Base-by-base conservation (phyloP, 331 rosid species). In the Saraca asoca region DNA sequence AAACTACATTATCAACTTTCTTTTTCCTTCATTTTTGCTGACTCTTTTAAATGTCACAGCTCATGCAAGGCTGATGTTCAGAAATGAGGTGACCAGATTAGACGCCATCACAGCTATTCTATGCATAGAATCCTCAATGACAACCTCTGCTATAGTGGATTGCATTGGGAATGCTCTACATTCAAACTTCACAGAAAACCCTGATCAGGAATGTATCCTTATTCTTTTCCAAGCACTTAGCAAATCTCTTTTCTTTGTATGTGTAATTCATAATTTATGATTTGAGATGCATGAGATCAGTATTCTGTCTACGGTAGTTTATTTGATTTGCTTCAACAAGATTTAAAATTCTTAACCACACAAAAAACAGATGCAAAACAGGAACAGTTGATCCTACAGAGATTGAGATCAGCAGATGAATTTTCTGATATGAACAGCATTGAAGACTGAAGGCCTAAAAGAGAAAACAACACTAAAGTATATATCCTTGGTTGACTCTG, bases 121-220 rank as follows among this genome's bases (percentile, higher is more conserved):
- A 70, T 93, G 98, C 76, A 62, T 89, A 56, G 98, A 92, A 81
- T 85, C 96, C 67, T 92, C 98, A 72, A 92, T 92, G 96, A 92
- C 94, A 38, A 85, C 91, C 70, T 92, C 98, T 12, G 98, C 98
- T 67, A 82, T 92, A 33, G 96, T 92, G 56, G 98, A 92, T 76
- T 85, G 90, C 67, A 83, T 92, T 24, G 96, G 98, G 71, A 89
- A 92, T 81, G 96, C 96, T 57, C 87, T 92, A 82, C 98, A 92
- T 84, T 89, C 98, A 64, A 92, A 92, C 82, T 92, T 92, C 66
- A 69, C 87, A 0, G 96, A 89, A 76, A 93, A 82, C 69, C 98
- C 95, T 49, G 98, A 93, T 72, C 66, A 76, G 74, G 96, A 93
- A 76, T 93, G 98, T 93, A 93, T 85, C 95, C 96, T 89, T 81